Percentiles rank a stretch among this genome's conserved stretches.
phyloP scores from a whole-genome alignment of 345 rosid genomes.

The Schrenkiella parvula region DNA sequence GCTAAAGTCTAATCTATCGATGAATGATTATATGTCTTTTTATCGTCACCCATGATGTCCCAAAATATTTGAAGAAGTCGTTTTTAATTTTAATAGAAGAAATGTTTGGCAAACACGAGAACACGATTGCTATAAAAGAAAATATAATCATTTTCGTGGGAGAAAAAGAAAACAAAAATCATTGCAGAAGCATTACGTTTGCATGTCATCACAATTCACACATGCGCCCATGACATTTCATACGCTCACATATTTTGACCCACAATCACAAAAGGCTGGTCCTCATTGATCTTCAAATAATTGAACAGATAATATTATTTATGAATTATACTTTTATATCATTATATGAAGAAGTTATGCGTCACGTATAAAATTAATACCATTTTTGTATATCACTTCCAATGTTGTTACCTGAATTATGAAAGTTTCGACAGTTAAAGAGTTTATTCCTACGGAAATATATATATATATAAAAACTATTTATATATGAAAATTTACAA shows the following conservation, averaged over 20 bases:
- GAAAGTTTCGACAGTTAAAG: neutral
- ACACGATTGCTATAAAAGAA: neutral
- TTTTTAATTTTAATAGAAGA: neutral
- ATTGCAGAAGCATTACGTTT: constrained; percentile 34
- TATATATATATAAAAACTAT: neutral
- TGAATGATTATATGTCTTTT: constrained; percentile 25
- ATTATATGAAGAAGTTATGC: too few relatives aligned
- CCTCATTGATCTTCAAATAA: constrained; percentile 17
- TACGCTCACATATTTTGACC: constrained; percentile 21
- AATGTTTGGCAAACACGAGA: neutral
- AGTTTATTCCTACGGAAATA: too few relatives aligned
- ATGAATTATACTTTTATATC: too few relatives aligned
- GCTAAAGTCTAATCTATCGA: constrained; percentile 20
- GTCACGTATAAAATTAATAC: neutral
- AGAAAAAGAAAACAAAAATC: neutral
- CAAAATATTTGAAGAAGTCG: neutral
- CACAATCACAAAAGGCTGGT: constrained; percentile 15
- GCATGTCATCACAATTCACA: constrained; percentile 32
- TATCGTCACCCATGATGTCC: neutral
- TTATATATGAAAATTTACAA: neutral
- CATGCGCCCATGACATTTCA: constrained; percentile 7
- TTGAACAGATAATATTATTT: neutral
- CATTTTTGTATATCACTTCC: neutral
- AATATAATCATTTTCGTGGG: neutral
- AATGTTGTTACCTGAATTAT: neutral